These are phyloP conservation scores for Cutaneotrichosporon sp. DNA, from an alignment of 1,284 basidiomycete genomes.

Conservation along the genomic window DNA sequence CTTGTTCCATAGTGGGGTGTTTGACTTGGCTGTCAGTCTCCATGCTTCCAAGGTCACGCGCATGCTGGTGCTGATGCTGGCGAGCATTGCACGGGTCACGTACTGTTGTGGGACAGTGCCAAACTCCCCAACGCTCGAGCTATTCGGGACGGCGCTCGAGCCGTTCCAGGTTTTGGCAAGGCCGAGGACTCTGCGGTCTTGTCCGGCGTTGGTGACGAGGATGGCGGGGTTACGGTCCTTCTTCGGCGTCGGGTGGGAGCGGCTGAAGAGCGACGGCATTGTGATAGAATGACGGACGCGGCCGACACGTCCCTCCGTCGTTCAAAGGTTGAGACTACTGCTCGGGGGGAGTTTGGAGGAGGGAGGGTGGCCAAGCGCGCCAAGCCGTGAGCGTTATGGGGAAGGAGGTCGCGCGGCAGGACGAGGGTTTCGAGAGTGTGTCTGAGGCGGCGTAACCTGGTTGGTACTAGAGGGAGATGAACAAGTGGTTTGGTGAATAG, in stretches of 20 bases:
- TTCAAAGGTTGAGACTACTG: neutral
- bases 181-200: slow-evolving; percentile 13
- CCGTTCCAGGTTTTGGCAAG: slow-evolving; percentile 22
- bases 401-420: neutral
- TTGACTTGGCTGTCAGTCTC: neutral
- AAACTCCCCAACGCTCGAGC: slow-evolving; percentile 16
- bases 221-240: slow-evolving; percentile 18
- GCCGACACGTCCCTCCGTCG: neutral
- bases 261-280: slow-evolving; percentile 25
- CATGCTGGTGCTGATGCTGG: no score
- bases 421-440: neutral
- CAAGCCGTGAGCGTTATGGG: neutral
- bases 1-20: neutral
- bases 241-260: slow-evolving; percentile 19
- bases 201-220: slow-evolving; percentile 11
- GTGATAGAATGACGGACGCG: neutral
- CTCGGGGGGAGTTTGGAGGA: neutral
- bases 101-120: slow-evolving; percentile 14
- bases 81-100: no score
- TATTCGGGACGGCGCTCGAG: slow-evolving; percentile 5
- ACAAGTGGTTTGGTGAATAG: neutral
- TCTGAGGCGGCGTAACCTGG: neutral
- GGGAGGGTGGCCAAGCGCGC: neutral
- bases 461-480: neutral
- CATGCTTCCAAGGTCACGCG: neutral